A percentile compares a stretch with the other conserved stretches of the same genome.
phyloP scores from a whole-genome alignment of 1,139 yeast genomes.

The Kodamaea alishanica region DNA sequence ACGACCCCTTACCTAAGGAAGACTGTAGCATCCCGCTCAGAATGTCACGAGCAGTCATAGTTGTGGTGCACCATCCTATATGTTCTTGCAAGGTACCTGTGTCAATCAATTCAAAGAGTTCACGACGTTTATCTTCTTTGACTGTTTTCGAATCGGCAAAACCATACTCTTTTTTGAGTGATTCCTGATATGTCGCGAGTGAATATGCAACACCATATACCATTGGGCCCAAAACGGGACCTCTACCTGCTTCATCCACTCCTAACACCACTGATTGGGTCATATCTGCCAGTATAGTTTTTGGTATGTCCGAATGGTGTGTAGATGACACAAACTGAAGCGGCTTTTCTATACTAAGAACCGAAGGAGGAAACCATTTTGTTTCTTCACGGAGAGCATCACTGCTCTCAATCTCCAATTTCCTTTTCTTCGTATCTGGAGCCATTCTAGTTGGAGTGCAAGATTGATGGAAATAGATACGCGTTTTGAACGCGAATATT shows the following conservation, averaged over 20 bases:
- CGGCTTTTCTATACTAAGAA: conserved; percentile 22
- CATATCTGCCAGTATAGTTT: conserved; percentile 14
- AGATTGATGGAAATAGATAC: neutral
- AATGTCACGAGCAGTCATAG: conserved; percentile 84
- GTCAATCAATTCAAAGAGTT: conserved; percentile 53
- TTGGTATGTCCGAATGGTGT: conserved; percentile 33
- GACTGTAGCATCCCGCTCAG: conserved; percentile 81
- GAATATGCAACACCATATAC: conserved; percentile 90
- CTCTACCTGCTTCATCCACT: conserved; percentile 97
- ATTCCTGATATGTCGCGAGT: conserved; percentile 47
- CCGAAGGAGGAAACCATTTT: conserved; percentile 34
- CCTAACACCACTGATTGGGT: conserved; percentile 56
- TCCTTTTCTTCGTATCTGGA: conserved; percentile 2
- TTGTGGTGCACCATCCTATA: conserved; percentile 86
- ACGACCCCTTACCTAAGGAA: conserved; percentile 48
- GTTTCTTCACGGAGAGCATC: neutral
- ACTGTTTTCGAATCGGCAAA: conserved; percentile 92
- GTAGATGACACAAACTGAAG: conserved; percentile 32
- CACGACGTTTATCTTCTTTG: conserved; percentile 65
- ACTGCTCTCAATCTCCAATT: neutral
- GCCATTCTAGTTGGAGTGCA: neutral
- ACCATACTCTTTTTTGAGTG: conserved; percentile 57
- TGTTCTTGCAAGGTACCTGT: conserved; percentile 47
- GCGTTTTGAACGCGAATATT: neutral
- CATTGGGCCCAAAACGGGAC: conserved; percentile 97